These are phyloP conservation scores for Ustilago shanxiensis DNA, from an alignment of 1,284 basidiomycete species.

Conservation along the genomic window DNA sequence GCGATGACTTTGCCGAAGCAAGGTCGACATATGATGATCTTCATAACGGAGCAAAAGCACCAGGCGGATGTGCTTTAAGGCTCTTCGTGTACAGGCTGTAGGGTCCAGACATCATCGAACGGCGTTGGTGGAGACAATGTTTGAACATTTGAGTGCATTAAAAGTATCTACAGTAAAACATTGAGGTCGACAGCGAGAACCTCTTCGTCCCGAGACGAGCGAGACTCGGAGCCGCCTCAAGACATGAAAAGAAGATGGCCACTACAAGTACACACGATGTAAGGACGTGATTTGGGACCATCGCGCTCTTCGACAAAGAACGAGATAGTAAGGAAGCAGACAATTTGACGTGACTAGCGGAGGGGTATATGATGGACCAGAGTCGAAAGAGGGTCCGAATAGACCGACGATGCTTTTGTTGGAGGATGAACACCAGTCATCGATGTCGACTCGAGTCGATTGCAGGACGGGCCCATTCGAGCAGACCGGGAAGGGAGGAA, in stretches of 20 bases:
- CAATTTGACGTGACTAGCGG: constrained; percentile 36
- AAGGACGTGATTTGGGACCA: constrained; percentile 19
- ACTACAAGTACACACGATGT: constrained; percentile 49
- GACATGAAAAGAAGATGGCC: constrained; percentile 21
- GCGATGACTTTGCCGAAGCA: too few relatives aligned
- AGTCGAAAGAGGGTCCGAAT: constrained; percentile 22
- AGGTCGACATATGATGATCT: too few relatives aligned
- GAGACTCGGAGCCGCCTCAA: not conserved
- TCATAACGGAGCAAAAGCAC: too few relatives aligned
- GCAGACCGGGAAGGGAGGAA: constrained; percentile 28
- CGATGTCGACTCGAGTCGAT: constrained; percentile 20
- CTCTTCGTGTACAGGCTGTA: too few relatives aligned
- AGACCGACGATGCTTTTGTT: constrained; percentile 25
- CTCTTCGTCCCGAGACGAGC: not conserved
- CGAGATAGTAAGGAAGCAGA: constrained; percentile 24
- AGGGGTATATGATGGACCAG: constrained; percentile 35
- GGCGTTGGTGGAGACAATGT: too few relatives aligned
- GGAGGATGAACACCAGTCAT: constrained; percentile 1
- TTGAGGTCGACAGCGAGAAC: not conserved
- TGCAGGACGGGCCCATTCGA: constrained; percentile 38
- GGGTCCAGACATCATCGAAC: too few relatives aligned
- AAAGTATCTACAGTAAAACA: constrained; percentile 3
- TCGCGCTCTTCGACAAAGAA: constrained; percentile 3
- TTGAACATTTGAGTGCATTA: constrained; percentile 3
- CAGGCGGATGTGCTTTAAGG: too few relatives aligned